Conservation (phyloP, 768 basidiomycete species). For the Phlebiopsis gigantea region DNA sequence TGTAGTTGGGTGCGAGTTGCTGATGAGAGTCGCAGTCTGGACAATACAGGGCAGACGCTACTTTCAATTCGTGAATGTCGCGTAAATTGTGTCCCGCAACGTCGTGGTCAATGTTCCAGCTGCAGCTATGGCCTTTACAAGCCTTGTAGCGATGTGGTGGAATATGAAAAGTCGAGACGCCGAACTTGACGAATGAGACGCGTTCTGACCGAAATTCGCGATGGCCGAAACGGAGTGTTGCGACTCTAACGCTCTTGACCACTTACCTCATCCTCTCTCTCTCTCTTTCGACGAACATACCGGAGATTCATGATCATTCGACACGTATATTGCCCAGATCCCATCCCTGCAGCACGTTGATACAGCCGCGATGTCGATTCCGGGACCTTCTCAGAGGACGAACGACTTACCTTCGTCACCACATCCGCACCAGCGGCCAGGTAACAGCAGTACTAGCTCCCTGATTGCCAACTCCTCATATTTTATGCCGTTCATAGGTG, state of each 20-base stretch:
- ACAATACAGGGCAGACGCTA: not conserved
- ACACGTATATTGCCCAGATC: not conserved
- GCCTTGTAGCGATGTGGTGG: not conserved
- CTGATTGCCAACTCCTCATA: too few relatives aligned
- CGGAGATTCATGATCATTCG: not conserved
- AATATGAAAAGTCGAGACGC: not conserved
- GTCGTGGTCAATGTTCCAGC: not conserved
- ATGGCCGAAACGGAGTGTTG: not conserved
- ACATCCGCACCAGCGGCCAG: slow-evolving; percentile 8
- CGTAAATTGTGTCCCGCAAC: not conserved
- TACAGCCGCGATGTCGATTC: not conserved
- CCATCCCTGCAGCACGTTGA: not conserved
- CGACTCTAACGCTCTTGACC: not conserved
- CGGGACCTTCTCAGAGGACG: not conserved
- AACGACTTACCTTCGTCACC: not conserved
- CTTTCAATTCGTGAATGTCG: not conserved
- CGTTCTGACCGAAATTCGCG: not conserved
- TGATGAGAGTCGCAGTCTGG: not conserved
- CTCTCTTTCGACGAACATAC: not conserved
- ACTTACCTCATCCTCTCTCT: not conserved
- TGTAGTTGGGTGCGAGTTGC: not conserved
- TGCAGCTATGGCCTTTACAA: not conserved
- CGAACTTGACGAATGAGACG: not conserved
- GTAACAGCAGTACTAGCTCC: too few relatives aligned
- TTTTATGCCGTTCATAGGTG: slow-evolving; percentile 7